These are phyloP conservation scores for Amylostereum areolatum DNA, from an alignment of 1,284 basidiomycete species.

Conservation along the genomic window DNA sequence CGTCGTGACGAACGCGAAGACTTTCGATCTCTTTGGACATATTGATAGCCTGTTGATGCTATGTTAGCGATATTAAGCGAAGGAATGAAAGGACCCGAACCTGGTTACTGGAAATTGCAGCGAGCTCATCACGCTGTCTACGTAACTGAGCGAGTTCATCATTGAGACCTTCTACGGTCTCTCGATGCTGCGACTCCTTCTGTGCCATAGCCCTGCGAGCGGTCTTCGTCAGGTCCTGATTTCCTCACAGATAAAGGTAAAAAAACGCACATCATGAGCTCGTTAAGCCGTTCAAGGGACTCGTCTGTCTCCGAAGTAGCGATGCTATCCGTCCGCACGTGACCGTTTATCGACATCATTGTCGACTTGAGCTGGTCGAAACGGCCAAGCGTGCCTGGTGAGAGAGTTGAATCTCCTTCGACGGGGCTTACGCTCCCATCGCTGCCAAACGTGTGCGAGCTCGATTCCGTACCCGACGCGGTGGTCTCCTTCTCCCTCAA, in stretches of 20 bases:
- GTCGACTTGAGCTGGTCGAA: conserved; percentile 66
- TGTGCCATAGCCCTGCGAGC: conserved; percentile 81
- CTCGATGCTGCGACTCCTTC: conserved; percentile 83
- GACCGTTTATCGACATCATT: conserved; percentile 34
- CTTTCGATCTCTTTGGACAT: conserved; percentile 82
- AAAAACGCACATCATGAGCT: conserved; percentile 73
- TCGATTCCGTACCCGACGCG: conserved; percentile 9
- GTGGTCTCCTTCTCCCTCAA: conserved; percentile 43
- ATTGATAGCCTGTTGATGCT: conserved; percentile 55
- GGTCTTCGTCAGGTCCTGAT: conserved; percentile 5
- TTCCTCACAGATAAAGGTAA: conserved; percentile 6
- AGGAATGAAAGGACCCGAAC: conserved; percentile 28
- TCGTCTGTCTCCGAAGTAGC: conserved; percentile 52
- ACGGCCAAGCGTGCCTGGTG: conserved; percentile 62
- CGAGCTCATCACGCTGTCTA: conserved; percentile 76
- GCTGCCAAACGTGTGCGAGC: conserved; percentile 9
- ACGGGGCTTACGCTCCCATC: conserved; percentile 13
- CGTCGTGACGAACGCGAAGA: conserved; percentile 56
- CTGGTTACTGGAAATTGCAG: conserved; percentile 75
- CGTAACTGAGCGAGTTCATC: conserved; percentile 62
- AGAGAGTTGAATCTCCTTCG: conserved; percentile 31
- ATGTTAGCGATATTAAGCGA: background rate
- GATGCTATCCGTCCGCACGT: conserved; percentile 22
- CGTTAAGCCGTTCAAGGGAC: conserved; percentile 70
- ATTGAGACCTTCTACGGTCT: conserved; percentile 67